Evolutionary conservation across 1,139 yeast genomes (phyloP), one percentile per base, ranked within the genome.

Genomic region (Groenewaldozyma sp.): DNA sequence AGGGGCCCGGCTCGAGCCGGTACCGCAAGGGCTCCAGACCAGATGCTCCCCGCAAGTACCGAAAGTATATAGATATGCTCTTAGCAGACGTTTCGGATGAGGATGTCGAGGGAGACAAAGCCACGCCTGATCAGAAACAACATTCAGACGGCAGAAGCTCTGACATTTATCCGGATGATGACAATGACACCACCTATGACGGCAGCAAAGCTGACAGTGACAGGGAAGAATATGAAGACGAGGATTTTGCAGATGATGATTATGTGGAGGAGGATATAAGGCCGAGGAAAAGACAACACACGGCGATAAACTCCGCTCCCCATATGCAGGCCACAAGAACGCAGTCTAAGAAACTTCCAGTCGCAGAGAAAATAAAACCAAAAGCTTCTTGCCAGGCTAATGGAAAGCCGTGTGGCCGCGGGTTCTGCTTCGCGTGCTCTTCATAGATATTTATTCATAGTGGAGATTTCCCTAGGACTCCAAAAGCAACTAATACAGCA

Each of bases 381-480:
- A 22, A 22, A 22, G 10, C 26, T 22, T 22, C 26, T 22, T 22
- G 26, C 26, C 7, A 11, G 11, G 11, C 9, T 5, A 13, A 6
- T 16, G 35, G 38, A 4, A n/a, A 29, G 16, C 11, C 34, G 6
- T 35, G 38, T 14, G 34, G 34, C 14, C 26, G 28, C 9, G 17
- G 35, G 10, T 31, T 35, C 31, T 35, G 38, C 28, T 35, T 35
- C 18, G 14, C 34, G 11, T 28, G 34, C 26, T 35, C 34, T 14
- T 31, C 28, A 22, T 21, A 22, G 7, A 7, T 22, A 7, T 22
- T 16, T 33, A 17, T 11, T n/a, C 11, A 31, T 24, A 9, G 27
- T 11, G 11, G 11, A 24, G 9, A 24, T n/a, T n/a, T n/a, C n/a
- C n/a, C n/a, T n/a, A n/a, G n/a, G n/a, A n/a, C n/a, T n/a, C n/a